phyloP scores from a whole-genome alignment of 2,329 filamentous ascomycete genomes.

The Ceratocystis cacaofunesta region DNA sequence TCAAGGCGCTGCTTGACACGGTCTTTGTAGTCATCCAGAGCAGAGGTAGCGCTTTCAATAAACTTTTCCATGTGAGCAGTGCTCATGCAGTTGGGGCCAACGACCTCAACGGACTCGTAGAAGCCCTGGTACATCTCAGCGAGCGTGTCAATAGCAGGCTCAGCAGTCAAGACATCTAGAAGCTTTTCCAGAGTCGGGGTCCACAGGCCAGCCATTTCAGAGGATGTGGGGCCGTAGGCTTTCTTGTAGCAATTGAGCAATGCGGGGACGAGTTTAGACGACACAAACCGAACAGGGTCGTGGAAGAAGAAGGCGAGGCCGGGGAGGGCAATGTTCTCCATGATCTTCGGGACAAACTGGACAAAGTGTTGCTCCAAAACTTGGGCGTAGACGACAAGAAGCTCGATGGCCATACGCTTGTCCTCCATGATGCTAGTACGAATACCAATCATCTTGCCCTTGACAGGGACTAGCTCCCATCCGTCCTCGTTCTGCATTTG shows the following conservation, averaged over 20 bases:
- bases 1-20: constrained; percentile 73
- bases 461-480: constrained; percentile 92
- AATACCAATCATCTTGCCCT: constrained; percentile 97
- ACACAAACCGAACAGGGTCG: constrained; percentile 87
- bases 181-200: constrained; percentile 73
- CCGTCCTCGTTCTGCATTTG: constrained; percentile 88
- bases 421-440: constrained; percentile 93
- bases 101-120: constrained; percentile 92
- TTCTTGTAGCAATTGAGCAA: constrained; percentile 90
- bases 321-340: constrained; percentile 91
- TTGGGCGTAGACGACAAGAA: constrained; percentile 92
- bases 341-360: constrained; percentile 78
- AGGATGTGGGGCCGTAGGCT: constrained; percentile 66
- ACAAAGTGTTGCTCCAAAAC: constrained; percentile 88
- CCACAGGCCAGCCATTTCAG: constrained; percentile 73
- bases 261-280: constrained; percentile 86
- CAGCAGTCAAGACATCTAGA: constrained; percentile 80
- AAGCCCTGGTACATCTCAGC: constrained; percentile 99
- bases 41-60: constrained; percentile 70
- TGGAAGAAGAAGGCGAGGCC: constrained; percentile 98
- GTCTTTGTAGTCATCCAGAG: constrained; percentile 82
- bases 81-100: constrained; percentile 70
- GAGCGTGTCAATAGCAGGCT: constrained; percentile 88
- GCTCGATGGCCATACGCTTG: constrained; percentile 98
- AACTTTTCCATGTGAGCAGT: constrained; percentile 70